Conservation (phyloP, 2,329 filamentous ascomycete genomes). For the Nigrospora oryzae region DNA sequence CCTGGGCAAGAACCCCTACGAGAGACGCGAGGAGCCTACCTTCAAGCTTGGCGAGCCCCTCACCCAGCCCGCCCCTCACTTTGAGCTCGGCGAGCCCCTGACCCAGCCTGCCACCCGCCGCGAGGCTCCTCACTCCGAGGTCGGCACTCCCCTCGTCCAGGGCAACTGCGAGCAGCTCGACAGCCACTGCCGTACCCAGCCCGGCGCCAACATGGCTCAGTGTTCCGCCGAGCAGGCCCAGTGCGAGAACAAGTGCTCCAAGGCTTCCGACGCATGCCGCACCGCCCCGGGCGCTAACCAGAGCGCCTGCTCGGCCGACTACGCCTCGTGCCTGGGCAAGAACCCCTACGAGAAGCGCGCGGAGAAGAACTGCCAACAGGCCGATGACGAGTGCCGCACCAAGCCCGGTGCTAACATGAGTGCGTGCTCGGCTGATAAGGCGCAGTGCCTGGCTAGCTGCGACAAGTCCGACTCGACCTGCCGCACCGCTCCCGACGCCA, state of each 20-base stretch:
- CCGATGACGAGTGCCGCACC: neutral
- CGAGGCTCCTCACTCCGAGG: neutral
- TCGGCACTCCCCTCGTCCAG: neutral
- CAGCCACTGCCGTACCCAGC: neutral
- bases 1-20: neutral
- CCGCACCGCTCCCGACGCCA: neutral
- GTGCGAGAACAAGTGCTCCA: neutral
- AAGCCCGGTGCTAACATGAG: neutral
- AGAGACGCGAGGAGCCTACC: too few relatives aligned
- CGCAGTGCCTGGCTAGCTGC: neutral
- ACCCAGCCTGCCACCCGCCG: too few relatives aligned
- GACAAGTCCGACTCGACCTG: neutral
- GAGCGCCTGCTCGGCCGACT: neutral
- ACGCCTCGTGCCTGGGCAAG: neutral
- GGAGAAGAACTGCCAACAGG: neutral
- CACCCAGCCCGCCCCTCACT: too few relatives aligned
- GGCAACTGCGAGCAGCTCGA: neutral
- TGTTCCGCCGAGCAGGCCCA: neutral
- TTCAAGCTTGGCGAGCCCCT: too few relatives aligned
- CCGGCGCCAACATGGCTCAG: neutral
- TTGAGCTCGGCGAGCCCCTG: too few relatives aligned
- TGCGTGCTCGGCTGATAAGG: neutral
- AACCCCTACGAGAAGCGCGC: neutral
- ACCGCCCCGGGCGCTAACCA: too few relatives aligned
- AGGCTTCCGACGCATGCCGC: neutral